Base-by-base conservation (phyloP, 257 asterid genomes). In the Echites panduratus region DNA sequence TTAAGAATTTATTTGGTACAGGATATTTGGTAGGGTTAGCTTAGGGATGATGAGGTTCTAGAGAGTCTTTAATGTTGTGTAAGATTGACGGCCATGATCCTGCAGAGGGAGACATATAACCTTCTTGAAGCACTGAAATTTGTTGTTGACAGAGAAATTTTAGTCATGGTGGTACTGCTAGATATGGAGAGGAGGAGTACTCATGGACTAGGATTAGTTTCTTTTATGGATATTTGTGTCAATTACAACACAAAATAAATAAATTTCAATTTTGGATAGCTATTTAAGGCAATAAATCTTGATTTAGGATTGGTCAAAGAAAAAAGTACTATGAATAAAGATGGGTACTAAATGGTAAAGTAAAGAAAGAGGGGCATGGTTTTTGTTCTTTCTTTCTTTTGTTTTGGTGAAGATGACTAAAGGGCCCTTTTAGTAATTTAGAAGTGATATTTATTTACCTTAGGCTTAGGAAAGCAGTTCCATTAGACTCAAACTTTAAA, bases 51-150 rank as follows among this genome's bases (percentile, higher is more conserved):
- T 43, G 70, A 32, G 59, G n/a, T 6, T 9, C 9, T 26, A 13
- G 66, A 13, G 66, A 29, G 66, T 26, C 9, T 26, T 59, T 12
- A 10, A n/a, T 59, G 66, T 62, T 32, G 67, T 6, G 44, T 32
- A 10, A 20, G 9, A 20, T 53, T 19, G 29, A 70, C 74, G 74
- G 74, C 74, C 1, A 20, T 70, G 74, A 70, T 35, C 49, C 17
- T 19, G 47, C 27, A 40, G 40, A 19, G 64, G 73, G 32, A 52
- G 44, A 52, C 24, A 70, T 1, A 17, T 7, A 20, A 27, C n/a
- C 73, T 49, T 29, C 73, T 49, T 29, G 62, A 49, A 48, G 47
- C 29, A 48, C 72, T 52, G 45, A 68, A 68, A 26, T 12, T 27
- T 68, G 7, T 14, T 26, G 47, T 22, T 38, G 13, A 17, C 12